Evolutionary conservation across 768 basidiomycete species (phyloP), one percentile per base, ranked within the genome.

Genomic region (Serendipita sp.): DNA sequence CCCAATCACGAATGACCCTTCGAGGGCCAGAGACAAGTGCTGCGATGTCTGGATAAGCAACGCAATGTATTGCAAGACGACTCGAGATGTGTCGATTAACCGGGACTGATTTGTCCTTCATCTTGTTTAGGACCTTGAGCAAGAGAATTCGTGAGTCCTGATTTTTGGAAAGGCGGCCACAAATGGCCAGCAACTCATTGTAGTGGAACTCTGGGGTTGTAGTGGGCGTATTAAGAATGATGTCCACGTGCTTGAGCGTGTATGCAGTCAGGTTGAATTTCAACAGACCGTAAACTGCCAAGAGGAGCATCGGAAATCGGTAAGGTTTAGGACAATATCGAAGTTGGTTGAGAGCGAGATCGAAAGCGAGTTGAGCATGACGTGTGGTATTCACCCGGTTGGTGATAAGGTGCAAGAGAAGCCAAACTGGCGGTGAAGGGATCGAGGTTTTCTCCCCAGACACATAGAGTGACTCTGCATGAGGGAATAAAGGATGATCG

Each of bases 131-230:
- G n/a, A 60, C 10, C 29, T 60, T 60, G 18, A 27, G 27, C 29
- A 60, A 10, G 16, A 60, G 18, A 10, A 10, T n/a, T 8, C 55
- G 55, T 60, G 55, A 3, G 10, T 23, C 34, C 18, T 60, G 27
- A 34, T 60, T 34, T 36, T 60, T 60, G 55, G 36, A n/a, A n/a
- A 60, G 36, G 36, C 55, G 55, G 10, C 55, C 18, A 37, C 55
- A 60, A n/a, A 60, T 34, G 55, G 55, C 55, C 55, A 60, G 34
- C 29, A 60, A 29, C 34, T 60, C 55, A n/a, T 60, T 60, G 55
- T 29, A 60, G 36, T 60, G 55, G 36, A 60, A 60, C 33, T 60
- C 29, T 4, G 55, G 55, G 16, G 55, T 60, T 27, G 16, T 37
- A 8, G 55, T 29, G 16, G 16, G 16, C 10, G 34, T 34, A 4